phyloP scores from a whole-genome alignment of 306 rosid genomes.

The Mimosa pudica region DNA sequence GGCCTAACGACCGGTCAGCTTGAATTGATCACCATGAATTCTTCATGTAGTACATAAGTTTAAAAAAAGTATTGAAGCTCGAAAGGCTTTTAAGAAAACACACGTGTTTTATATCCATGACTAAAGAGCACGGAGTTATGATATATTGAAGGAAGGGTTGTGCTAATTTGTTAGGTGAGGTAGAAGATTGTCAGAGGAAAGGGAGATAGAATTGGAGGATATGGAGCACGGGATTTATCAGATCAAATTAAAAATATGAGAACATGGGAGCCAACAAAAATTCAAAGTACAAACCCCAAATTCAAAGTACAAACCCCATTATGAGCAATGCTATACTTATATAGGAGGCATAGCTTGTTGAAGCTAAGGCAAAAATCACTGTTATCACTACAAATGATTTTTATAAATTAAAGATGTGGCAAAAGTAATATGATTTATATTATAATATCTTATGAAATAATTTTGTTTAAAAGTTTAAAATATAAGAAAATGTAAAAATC shows the following conservation, averaged over 20 bases:
- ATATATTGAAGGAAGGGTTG: too few relatives aligned
- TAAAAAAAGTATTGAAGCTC: background rate
- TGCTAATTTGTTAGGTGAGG: background rate
- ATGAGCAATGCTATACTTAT: background rate
- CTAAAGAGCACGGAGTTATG: background rate
- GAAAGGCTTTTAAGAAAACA: background rate
- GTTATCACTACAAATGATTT: background rate
- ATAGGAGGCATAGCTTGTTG: background rate
- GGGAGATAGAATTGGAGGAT: background rate
- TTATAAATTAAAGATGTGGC: too few relatives aligned
- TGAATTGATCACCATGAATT: background rate
- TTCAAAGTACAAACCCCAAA: background rate
- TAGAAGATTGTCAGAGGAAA: background rate
- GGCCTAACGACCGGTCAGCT: background rate
- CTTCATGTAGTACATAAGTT: background rate
- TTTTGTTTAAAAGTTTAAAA: too few relatives aligned
- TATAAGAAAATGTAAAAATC: too few relatives aligned
- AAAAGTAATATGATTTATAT: too few relatives aligned
- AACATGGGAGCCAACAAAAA: background rate
- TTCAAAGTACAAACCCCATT: background rate
- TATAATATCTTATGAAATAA: too few relatives aligned
- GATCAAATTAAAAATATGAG: background rate
- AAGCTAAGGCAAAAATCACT: background rate
- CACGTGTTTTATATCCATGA: too few relatives aligned
- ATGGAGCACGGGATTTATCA: background rate